phyloP scores from a whole-genome alignment of 345 rosid genomes.

The Camelina sativa region DNA sequence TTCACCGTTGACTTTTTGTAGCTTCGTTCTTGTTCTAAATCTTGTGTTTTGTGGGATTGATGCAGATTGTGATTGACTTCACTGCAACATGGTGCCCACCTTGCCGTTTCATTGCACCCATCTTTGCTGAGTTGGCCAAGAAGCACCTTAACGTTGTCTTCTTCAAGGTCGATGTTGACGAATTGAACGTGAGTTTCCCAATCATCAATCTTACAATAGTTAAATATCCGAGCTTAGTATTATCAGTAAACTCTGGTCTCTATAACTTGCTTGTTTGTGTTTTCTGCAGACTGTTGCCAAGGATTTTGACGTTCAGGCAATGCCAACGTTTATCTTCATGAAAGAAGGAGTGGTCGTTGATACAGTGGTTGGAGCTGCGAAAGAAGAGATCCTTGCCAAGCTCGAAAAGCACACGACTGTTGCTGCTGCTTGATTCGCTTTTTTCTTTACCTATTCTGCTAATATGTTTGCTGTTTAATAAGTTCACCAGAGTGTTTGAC shows the following conservation, averaged over 20 bases:
- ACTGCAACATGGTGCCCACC: conserved; percentile 86
- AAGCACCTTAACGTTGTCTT: conserved; percentile 48
- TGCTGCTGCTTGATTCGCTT: conserved; percentile 44
- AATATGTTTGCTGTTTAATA: conserved; percentile 27
- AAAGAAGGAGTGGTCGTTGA: conserved; percentile 59
- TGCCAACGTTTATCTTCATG: conserved; percentile 73
- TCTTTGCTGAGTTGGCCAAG: conserved; percentile 63
- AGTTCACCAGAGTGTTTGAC: conserved; percentile 19
- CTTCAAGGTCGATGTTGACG: conserved; percentile 85
- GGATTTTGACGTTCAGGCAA: conserved; percentile 69
- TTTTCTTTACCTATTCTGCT: conserved; percentile 1
- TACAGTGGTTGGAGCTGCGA: conserved; percentile 69
- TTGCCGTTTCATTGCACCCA: conserved; percentile 69
- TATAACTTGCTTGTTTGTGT: background rate
- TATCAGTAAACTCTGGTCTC: background rate
- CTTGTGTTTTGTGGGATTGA: background rate
- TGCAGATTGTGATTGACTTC: conserved; percentile 74
- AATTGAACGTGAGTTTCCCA: conserved; percentile 47
- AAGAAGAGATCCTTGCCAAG: conserved; percentile 57
- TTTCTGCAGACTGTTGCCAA: conserved; percentile 59
- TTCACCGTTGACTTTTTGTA: background rate
- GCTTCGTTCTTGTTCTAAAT: background rate
- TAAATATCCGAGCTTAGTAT: background rate
- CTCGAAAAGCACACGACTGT: conserved; percentile 54
- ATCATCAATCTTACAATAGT: background rate